Evolutionary conservation across 1,139 yeast species (phyloP).

Genomic region (Candida sp.): DNA sequence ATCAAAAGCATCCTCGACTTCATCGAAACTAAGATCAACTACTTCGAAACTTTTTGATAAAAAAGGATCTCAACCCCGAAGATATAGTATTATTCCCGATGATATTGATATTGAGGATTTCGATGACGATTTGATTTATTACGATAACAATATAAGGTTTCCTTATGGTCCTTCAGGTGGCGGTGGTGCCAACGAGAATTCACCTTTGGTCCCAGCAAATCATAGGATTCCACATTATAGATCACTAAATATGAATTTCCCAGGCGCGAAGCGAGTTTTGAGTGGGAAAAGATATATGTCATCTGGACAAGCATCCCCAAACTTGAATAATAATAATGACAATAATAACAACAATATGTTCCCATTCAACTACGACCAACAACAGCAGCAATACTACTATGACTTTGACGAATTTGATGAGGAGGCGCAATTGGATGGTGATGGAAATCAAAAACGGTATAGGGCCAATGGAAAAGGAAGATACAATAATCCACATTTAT

Average conservation of each 20-base stretch:
- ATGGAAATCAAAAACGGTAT: constrained; percentile 2
- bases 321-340: constrained; percentile 12
- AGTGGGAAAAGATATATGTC: constrained; percentile 33
- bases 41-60: constrained; percentile 70
- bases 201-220: constrained; percentile 28
- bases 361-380: constrained; percentile 31
- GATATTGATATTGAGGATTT: constrained; percentile 62
- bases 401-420: constrained; percentile 44
- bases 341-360: constrained; percentile 23
- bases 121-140: constrained; percentile 52
- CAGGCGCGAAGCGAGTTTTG: constrained; percentile 21
- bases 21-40: constrained; percentile 55
- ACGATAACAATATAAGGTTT: constrained; percentile 40
- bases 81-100: constrained; percentile 71
- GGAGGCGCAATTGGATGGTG: constrained; percentile 18
- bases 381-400: constrained; percentile 39
- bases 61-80: constrained; percentile 66
- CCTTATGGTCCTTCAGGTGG: constrained; percentile 27
- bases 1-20: constrained; percentile 25
- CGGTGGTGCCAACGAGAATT: constrained; percentile 25
- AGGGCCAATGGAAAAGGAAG: constrained; percentile 2
- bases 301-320: constrained; percentile 23
- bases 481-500: constrained; percentile 15
- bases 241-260: constrained; percentile 36
- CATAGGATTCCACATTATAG: constrained; percentile 41